Percentiles rank a stretch among this genome's conserved stretches.
phyloP scores from a whole-genome alignment of 805 yeast genomes.

The Schizosaccharomyces lindneri region DNA sequence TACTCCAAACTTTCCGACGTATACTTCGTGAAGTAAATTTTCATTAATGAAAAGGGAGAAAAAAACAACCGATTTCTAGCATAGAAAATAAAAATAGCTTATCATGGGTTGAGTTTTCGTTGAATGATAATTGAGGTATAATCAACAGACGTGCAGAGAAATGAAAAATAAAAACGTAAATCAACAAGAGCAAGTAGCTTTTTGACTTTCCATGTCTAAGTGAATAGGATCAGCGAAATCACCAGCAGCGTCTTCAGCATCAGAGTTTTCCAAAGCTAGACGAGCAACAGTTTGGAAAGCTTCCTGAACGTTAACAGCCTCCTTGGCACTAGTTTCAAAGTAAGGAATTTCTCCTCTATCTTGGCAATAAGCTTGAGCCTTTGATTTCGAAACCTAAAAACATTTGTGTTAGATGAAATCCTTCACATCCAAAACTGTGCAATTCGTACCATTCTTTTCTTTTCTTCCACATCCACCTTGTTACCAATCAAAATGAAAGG shows the following conservation, averaged over 20 bases:
- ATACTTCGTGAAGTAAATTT: no score
- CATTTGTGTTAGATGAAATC: background rate
- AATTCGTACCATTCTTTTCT: conserved; percentile 35
- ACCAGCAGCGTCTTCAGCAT: conserved; percentile 68
- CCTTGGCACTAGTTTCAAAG: conserved; percentile 95
- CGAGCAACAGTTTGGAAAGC: conserved; percentile 87
- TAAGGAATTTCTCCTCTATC: conserved; percentile 62
- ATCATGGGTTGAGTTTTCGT: no score
- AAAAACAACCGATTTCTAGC: no score
- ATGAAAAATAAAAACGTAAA: background rate
- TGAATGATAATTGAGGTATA: no score
- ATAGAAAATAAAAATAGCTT: no score
- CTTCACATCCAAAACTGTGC: background rate
- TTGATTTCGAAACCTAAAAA: conserved; percentile 20
- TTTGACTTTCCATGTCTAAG: conserved; percentile 69
- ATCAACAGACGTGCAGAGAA: background rate
- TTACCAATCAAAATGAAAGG: conserved; percentile 90
- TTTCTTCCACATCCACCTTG: conserved; percentile 82
- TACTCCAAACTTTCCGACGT: no score
- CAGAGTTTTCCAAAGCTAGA: conserved; percentile 87
- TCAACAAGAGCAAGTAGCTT: conserved; percentile 51
- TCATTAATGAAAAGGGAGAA: no score
- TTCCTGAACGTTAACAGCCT: conserved; percentile 77
- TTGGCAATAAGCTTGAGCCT: conserved; percentile 37
- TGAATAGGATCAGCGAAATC: conserved; percentile 93